Evolutionary conservation across 306 rosid genomes (phyloP).

Genomic region (Cucurbita maxima): DNA sequence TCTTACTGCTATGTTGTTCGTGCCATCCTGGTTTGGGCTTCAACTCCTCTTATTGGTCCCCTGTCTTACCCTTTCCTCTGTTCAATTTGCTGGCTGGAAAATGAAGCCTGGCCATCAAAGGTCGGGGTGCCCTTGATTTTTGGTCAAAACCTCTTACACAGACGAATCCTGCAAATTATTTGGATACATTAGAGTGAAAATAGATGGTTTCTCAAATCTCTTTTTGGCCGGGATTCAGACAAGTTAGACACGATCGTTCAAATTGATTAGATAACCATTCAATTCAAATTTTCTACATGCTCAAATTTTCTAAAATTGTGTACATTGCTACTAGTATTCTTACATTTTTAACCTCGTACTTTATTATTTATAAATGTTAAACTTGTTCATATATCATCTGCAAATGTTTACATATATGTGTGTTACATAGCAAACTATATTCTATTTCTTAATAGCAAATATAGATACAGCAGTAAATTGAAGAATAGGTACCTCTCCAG

Average conservation of each 20-base stretch:
- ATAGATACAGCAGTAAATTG: neutral
- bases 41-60: neutral
- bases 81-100: slow-evolving; percentile 17
- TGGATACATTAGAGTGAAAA: neutral
- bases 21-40: neutral
- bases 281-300: neutral
- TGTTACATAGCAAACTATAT: neutral
- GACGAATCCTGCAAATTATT: slow-evolving; percentile 5
- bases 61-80: slow-evolving; percentile 4
- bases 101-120: slow-evolving; percentile 17
- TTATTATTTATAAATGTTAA: neutral
- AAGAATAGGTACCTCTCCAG: slow-evolving; percentile 14
- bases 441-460: neutral
- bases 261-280: neutral
- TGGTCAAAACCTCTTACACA: slow-evolving; percentile 15
- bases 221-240: neutral
- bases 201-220: neutral
- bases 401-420: neutral
- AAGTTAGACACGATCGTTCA: neutral
- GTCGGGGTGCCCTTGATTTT: slow-evolving; percentile 15
- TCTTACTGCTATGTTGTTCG: slow-evolving; percentile 1
- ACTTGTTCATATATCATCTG: neutral
- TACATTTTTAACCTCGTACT: neutral
- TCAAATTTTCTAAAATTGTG: neutral
- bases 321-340: neutral